Evolutionary conservation across 129 eudicot genomes (phyloP), one percentile per base, ranked within the genome.

Genomic region (Helianthus tuberosus): DNA sequence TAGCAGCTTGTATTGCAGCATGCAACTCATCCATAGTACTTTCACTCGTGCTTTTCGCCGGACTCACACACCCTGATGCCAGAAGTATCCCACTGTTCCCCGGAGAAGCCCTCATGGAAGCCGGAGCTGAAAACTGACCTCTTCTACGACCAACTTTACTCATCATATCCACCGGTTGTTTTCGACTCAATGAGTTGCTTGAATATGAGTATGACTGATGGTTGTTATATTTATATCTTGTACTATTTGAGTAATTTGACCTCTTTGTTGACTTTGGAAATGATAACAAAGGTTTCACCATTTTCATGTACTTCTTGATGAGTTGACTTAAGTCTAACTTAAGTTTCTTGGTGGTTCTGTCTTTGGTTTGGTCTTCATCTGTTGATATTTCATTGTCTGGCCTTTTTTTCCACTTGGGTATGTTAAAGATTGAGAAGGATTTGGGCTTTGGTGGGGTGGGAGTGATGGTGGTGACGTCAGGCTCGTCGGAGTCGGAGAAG

Each of bases 1-100:
- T 93, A 13, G 98, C 98, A 64, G 98, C 98, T 80, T 88, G 96
- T 78, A 93, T 93, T 12, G 98, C 96, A 53, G 98, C 90, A 73
- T 93, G 98, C 49, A 93, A 63, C 60, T 93, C 98, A 48, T 93
- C 98, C 98, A 93, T 93, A 36, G 87, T 84, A 65, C 98, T 90
- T 57, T 93, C 96, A 79, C 89, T 86, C 36, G 69, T 57, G n/a
- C 77, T 65, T 72, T 41, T 77, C 0, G 87, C 55, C 3, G 79
- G 75, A 47, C 75, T 66, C 13, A 71, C 77, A 17, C 57, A 68
- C 32, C 86, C 76, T 4, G 80, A 80, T 0, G 87, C 86, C 50
- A 74, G 63, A 66, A 93, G 72, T 7, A 73, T 80, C 15, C 96
- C 92, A 35, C 98, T 93, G 70, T 90, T 88, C 2, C 88, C 77